Evolutionary conservation across 495 filamentous ascomycete genomes (phyloP), one percentile per base, ranked within the genome.

Genomic region (Pyronema omphalodes): DNA sequence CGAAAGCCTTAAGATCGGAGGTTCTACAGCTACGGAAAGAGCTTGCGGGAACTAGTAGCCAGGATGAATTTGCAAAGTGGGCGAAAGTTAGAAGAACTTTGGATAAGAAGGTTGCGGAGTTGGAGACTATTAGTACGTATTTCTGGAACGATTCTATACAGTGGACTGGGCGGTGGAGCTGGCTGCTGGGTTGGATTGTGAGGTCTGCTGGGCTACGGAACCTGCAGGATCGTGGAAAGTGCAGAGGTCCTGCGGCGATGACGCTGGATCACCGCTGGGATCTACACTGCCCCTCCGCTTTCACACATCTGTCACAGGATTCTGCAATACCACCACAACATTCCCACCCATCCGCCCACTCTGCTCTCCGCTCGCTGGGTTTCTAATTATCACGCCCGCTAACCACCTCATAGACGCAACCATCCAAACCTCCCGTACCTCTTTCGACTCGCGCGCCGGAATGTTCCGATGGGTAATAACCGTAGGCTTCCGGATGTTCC

Each of bases 1-100:
- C 83, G 57, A 71, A 68, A 44, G 70, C 68, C 49, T 71, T 86
- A 40, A 82, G 83, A 59, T 70, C 72, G 23, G 85, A 96, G 57
- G 83, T 85, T 49, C 67, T 94, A 15, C 74, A 77, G 53, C 71
- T 93, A 19, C 86, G 88, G 56, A 76, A 71, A 34, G 86, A 94
- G 54, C 77, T 96, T 68, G 83, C 79, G 61, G 80, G 73, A 55
- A 89, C 84, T 33, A 93, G 85, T 72, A 86, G 84, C 35, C 91
- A 99, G 69, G 88, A 99, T 60, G 81, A 96, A 67, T 99, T 99
- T 62, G 88, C 91, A 37, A 91, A 83, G 69, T 99, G 91, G 91
- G 91, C 91, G 8, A 91, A 88, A 70, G 68, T 95, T 44, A 71
- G 80, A 36, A 71, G 91, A 55, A 75, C 82, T 59, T 84, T 93